phyloP scores from a whole-genome alignment of 768 basidiomycete genomes.

The Harrya chromipes region DNA sequence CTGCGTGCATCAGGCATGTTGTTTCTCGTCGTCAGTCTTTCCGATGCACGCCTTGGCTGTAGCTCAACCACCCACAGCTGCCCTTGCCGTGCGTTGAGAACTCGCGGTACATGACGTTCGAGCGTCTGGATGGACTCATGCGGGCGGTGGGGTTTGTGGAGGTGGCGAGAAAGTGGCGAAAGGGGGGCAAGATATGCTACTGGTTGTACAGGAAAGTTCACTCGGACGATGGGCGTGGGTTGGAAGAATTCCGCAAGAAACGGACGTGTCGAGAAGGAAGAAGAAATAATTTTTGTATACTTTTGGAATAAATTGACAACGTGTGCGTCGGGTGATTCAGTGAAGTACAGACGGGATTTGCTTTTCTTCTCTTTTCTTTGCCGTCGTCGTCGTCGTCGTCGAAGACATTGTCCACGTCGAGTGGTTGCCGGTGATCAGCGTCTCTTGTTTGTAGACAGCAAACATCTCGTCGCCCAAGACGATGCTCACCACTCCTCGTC shows the following conservation, averaged over 20 bases:
- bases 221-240: neutral
- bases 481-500: conserved; percentile 34
- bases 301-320: conserved; percentile 26
- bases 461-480: conserved; percentile 24
- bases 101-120: conserved; percentile 74
- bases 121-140: conserved; percentile 59
- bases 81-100: conserved; percentile 84
- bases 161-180: conserved; percentile 62
- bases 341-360: conserved; percentile 1
- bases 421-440: conserved; percentile 13
- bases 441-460: conserved; percentile 32
- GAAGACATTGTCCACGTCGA: conserved; percentile 3
- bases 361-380: conserved; percentile 8
- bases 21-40: conserved; percentile 62
- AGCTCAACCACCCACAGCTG: conserved; percentile 46
- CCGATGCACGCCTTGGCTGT: neutral
- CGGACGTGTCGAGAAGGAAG: conserved; percentile 57
- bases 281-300: conserved; percentile 78
- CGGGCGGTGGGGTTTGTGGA: conserved; percentile 57
- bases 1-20: conserved; percentile 54
- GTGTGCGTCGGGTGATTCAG: conserved; percentile 1
- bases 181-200: conserved; percentile 57
- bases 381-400: conserved; percentile 6
- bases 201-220: conserved; percentile 66
- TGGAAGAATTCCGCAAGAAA: conserved; percentile 49